A percentile compares a stretch with the other conserved stretches of the same genome.
phyloP scores from a whole-genome alignment of 257 asterid species.

The Solanum piurae region DNA sequence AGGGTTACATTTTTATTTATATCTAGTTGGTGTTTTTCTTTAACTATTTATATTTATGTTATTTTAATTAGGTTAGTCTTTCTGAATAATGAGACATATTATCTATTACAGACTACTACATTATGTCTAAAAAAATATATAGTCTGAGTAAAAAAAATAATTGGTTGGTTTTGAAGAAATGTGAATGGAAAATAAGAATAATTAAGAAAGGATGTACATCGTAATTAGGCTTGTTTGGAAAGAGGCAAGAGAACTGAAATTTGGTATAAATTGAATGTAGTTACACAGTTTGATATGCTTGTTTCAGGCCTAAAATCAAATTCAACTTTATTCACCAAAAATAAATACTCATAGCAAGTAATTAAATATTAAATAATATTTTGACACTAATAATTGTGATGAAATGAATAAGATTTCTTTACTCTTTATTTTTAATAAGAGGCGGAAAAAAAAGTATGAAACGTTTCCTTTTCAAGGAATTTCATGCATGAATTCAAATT shows the following conservation, averaged over 20 bases:
- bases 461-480: not conserved
- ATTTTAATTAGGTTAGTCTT: not conserved
- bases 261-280: not conserved
- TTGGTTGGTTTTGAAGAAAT: not conserved
- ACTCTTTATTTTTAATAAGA: not conserved
- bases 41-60: not conserved
- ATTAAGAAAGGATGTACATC: not conserved
- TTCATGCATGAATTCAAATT: not conserved
- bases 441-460: not conserved
- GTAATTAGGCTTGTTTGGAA: not conserved
- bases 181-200: not conserved
- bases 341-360: too few species aligned
- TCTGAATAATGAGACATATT: not conserved
- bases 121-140: not conserved
- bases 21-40: not conserved
- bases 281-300: too few species aligned
- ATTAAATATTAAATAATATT: not conserved
- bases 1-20: not conserved
- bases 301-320: too few species aligned
- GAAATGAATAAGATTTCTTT: not conserved
- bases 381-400: not conserved
- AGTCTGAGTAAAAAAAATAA: too few species aligned
- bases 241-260: not conserved
- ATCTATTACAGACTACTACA: not conserved
- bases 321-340: not conserved